phyloP scores from a whole-genome alignment of 2,329 filamentous ascomycete genomes.

The Cordyceps cicadae region DNA sequence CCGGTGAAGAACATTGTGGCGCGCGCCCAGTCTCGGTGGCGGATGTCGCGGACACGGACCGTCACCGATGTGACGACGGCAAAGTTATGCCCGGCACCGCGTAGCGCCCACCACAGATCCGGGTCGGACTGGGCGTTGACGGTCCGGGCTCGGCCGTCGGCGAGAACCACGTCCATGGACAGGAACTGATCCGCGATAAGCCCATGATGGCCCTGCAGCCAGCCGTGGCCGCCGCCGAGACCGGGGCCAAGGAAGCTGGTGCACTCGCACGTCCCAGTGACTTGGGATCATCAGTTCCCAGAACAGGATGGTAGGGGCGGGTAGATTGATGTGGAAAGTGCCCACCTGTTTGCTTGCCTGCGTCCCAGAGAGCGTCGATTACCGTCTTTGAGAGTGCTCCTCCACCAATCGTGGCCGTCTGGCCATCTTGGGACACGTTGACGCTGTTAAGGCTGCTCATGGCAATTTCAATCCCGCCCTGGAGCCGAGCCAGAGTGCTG shows the following conservation, averaged over 20 bases:
- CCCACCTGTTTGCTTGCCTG: constrained; percentile 41
- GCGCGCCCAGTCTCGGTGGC: constrained; percentile 32
- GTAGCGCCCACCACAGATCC: constrained; percentile 51
- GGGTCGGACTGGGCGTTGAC: constrained; percentile 36
- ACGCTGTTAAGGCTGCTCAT: constrained; percentile 36
- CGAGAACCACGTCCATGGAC: constrained; percentile 42
- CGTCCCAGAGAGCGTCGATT: constrained; percentile 39
- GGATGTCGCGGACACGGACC: constrained; percentile 39
- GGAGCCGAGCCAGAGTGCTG: constrained; percentile 39
- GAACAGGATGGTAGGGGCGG: not conserved
- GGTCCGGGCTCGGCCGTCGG: constrained; percentile 34
- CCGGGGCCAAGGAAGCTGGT: constrained; percentile 40
- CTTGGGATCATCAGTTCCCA: constrained; percentile 20
- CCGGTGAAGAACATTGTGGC: constrained; percentile 37
- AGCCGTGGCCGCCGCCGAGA: constrained; percentile 50
- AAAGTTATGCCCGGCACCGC: constrained; percentile 52
- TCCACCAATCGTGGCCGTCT: constrained; percentile 40
- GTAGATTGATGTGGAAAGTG: too few species aligned
- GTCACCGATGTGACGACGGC: constrained; percentile 46
- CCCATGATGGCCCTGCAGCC: constrained; percentile 44
- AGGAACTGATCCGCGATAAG: constrained; percentile 46
- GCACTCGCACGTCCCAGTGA: constrained; percentile 46
- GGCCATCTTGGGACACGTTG: constrained; percentile 31
- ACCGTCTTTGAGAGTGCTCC: constrained; percentile 38
- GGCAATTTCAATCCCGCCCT: constrained; percentile 42